These are phyloP conservation scores for Rhinocladiella similis DNA, from an alignment of 2,329 filamentous ascomycete genomes.

Conservation along the genomic window DNA sequence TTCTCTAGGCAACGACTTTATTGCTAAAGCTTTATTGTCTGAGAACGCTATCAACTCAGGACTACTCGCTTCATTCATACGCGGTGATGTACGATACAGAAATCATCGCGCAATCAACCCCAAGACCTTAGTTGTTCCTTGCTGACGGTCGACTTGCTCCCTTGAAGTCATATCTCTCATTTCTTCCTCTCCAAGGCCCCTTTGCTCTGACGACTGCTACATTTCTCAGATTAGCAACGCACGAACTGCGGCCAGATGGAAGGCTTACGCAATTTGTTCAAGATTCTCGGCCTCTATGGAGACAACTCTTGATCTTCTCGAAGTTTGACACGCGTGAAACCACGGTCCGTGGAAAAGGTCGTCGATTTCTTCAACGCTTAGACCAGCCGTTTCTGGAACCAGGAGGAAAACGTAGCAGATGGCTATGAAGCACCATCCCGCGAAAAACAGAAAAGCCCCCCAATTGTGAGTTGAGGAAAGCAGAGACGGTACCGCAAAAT, in stretches of 20 bases:
- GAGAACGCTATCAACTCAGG: no score
- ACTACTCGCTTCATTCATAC: no score
- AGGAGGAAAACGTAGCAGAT: slow-evolving; percentile 42
- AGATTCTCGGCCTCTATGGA: background rate
- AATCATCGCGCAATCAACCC: background rate
- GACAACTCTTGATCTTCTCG: background rate
- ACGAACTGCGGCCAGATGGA: background rate
- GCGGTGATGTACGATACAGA: background rate
- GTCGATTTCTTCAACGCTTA: slow-evolving; percentile 43
- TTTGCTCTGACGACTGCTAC: background rate
- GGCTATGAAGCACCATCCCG: slow-evolving; percentile 39
- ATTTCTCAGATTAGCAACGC: background rate
- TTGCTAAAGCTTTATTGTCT: no score
- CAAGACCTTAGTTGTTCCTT: background rate
- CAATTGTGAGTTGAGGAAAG: slow-evolving; percentile 39
- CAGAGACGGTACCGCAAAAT: slow-evolving; percentile 37
- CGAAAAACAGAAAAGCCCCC: slow-evolving; percentile 48
- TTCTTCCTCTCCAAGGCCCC: background rate
- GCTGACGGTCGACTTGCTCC: no score
- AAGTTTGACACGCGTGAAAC: slow-evolving; percentile 16
- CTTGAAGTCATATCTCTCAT: background rate
- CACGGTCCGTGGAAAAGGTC: slow-evolving; percentile 36
- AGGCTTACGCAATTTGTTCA: background rate
- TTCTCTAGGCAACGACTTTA: no score
- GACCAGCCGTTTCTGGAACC: slow-evolving; percentile 43